Evolutionary conservation across 2,329 filamentous ascomycete genomes (phyloP).

Genomic region (Zymoseptoria ardabiliae): DNA sequence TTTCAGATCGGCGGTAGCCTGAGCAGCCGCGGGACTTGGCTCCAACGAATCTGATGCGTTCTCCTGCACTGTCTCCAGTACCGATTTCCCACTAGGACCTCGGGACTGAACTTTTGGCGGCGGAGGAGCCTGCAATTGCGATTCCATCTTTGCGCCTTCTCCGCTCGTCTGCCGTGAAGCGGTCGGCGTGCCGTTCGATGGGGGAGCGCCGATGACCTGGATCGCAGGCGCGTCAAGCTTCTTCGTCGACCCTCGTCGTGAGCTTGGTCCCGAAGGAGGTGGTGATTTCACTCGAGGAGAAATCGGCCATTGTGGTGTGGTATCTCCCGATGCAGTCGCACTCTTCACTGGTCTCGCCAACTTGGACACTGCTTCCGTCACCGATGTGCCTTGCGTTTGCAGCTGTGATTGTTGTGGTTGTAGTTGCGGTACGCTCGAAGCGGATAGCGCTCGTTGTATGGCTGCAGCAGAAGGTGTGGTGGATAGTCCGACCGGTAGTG

Average conservation of each 20-base stretch:
- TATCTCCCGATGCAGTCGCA: constrained; percentile 39
- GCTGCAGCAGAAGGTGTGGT: constrained; percentile 55
- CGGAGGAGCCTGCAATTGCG: constrained; percentile 28
- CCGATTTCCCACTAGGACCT: constrained; percentile 37
- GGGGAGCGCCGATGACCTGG: constrained; percentile 39
- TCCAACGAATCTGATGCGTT: constrained; percentile 43
- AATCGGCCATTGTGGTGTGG: constrained; percentile 63
- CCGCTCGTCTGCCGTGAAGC: constrained; percentile 8
- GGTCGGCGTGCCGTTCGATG: constrained; percentile 29
- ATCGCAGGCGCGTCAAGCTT: constrained; percentile 38
- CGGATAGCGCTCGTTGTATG: constrained; percentile 60
- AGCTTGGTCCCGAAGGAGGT: constrained; percentile 49
- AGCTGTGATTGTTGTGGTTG: constrained; percentile 26
- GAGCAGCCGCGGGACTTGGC: constrained; percentile 55
- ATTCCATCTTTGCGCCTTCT: constrained; percentile 31
- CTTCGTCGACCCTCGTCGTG: constrained; percentile 36
- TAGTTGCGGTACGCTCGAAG: constrained; percentile 60
- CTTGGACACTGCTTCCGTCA: constrained; percentile 55
- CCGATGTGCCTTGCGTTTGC: constrained; percentile 34
- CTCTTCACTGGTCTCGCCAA: constrained; percentile 55
- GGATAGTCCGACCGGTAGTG: constrained; percentile 28
- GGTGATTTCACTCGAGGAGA: constrained; percentile 70
- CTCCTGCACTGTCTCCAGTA: constrained; percentile 77
- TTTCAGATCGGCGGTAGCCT: constrained; percentile 27
- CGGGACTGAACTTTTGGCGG: constrained; percentile 35